A percentile compares a stretch with the other conserved stretches of the same genome.
Evolutionary conservation across 768 basidiomycete species (phyloP).

Genomic region (Lentinula lateritia): DNA sequence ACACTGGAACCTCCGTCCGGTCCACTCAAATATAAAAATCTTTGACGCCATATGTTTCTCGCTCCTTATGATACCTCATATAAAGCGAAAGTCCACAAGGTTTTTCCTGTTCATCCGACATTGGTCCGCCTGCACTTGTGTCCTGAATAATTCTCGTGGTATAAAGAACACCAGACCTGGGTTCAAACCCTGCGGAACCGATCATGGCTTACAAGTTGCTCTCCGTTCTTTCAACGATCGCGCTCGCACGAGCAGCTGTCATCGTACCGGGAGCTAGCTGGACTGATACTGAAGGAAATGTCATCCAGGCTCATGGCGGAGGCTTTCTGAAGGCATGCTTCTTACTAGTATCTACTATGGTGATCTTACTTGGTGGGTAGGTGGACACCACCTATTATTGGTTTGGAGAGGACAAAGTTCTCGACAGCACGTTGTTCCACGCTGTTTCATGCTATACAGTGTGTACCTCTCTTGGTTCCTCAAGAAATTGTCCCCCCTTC

Average conservation of each 20-base stretch:
- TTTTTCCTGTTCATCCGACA: neutral
- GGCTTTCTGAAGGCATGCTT: slow-evolving; percentile 46
- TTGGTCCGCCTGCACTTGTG: neutral
- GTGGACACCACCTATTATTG: slow-evolving; percentile 54
- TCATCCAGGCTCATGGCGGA: slow-evolving; percentile 60
- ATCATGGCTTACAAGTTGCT: slow-evolving; percentile 3
- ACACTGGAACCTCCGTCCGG: no score
- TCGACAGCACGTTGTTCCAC: slow-evolving; percentile 46
- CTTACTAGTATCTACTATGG: neutral
- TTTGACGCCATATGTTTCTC: no score
- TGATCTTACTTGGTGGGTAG: slow-evolving; percentile 17
- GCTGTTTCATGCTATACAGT: slow-evolving; percentile 59
- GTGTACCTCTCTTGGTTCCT: slow-evolving; percentile 1
- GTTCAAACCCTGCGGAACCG: neutral
- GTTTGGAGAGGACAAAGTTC: slow-evolving; percentile 58
- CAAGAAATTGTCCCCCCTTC: neutral
- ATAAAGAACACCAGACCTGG: neutral
- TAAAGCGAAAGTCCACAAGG: neutral
- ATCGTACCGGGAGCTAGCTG: slow-evolving; percentile 60
- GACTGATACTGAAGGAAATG: slow-evolving; percentile 56
- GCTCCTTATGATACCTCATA: no score
- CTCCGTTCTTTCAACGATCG: slow-evolving; percentile 10
- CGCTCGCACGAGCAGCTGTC: slow-evolving; percentile 27
- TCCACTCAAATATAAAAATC: no score
- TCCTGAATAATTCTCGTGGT: neutral